Percentiles rank a stretch among this genome's conserved stretches.
Conservation (phyloP, 1,139 yeast species). For the Kodamaea derodonti region DNA sequence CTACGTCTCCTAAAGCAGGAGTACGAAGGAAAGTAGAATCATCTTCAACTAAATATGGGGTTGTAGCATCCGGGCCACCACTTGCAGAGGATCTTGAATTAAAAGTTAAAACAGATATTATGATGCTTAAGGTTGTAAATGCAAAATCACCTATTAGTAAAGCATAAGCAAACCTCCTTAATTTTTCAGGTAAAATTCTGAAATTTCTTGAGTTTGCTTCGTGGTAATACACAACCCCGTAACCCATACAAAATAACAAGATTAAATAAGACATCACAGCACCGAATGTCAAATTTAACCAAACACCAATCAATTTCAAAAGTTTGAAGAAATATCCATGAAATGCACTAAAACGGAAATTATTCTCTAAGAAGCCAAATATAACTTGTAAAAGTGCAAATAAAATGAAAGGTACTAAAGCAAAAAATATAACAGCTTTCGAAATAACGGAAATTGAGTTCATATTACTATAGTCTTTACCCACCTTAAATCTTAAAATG, state of each 20-base stretch:
- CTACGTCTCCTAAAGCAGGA: background rate
- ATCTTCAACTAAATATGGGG: background rate
- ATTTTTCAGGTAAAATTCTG: constrained; percentile 23
- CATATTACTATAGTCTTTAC: constrained; percentile 27
- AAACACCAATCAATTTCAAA: constrained; percentile 1
- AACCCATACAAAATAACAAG: constrained; percentile 38
- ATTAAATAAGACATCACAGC: constrained; percentile 13
- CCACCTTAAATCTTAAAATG: constrained; percentile 27
- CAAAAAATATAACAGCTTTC: constrained; percentile 28
- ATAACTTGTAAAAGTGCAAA: constrained; percentile 11
- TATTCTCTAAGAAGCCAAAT: constrained; percentile 17
- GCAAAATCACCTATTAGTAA: constrained; percentile 10
- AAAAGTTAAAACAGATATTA: background rate
- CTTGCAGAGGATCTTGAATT: background rate
- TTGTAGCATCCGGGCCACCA: constrained; percentile 2
- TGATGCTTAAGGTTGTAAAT: background rate
- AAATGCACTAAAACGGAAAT: constrained; percentile 8
- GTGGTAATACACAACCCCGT: constrained; percentile 34
- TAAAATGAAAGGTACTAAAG: constrained; percentile 22
- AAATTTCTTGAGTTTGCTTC: constrained; percentile 23
- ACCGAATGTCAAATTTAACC: constrained; percentile 6
- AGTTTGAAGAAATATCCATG: constrained; percentile 3
- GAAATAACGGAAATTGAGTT: constrained; percentile 33
- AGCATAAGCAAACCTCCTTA: constrained; percentile 15
- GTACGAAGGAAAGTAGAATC: constrained; percentile 2